Evolutionary conservation across 495 filamentous ascomycete genomes (phyloP).

Genomic region (Clohesyomyces aquaticus): DNA sequence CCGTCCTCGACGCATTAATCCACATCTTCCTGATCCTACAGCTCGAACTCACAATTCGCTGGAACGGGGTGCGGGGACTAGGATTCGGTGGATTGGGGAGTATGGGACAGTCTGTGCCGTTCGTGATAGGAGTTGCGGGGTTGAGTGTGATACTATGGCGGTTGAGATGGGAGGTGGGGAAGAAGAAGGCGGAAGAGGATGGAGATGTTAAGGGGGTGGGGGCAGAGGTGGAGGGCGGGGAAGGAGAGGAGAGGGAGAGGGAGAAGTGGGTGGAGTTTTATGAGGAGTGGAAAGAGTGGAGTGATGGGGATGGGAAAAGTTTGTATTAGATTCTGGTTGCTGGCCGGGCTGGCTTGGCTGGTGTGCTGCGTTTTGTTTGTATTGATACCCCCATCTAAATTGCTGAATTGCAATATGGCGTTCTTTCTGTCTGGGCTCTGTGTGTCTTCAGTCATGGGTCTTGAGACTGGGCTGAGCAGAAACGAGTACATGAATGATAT

Average conservation of each 20-base stretch:
- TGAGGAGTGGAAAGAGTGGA: conserved; percentile 2
- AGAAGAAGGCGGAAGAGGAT: not conserved
- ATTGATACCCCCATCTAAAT: too few relatives aligned
- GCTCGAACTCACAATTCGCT: conserved; percentile 41
- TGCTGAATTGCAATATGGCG: too few relatives aligned
- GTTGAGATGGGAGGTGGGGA: conserved; percentile 17
- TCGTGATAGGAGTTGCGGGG: conserved; percentile 41
- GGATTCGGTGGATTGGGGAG: conserved; percentile 35
- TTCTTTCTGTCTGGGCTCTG: too few relatives aligned
- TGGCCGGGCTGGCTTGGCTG: too few relatives aligned
- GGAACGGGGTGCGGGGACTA: conserved; percentile 40
- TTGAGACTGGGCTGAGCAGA: too few relatives aligned
- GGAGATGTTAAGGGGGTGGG: not conserved
- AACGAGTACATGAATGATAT: too few relatives aligned
- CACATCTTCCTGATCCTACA: conserved; percentile 38
- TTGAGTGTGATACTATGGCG: conserved; percentile 36
- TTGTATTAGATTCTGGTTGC: too few relatives aligned
- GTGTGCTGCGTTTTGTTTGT: not conserved
- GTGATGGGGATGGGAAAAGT: not conserved
- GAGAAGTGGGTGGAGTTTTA: not conserved
- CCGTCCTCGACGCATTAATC: conserved; percentile 14
- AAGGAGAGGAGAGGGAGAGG: not conserved
- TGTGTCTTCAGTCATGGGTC: too few relatives aligned
- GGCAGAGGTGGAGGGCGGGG: not conserved
- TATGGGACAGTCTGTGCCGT: conserved; percentile 45